Conservation (phyloP, 164 flowering plant species). For the Cinnamomum micranthum region DNA sequence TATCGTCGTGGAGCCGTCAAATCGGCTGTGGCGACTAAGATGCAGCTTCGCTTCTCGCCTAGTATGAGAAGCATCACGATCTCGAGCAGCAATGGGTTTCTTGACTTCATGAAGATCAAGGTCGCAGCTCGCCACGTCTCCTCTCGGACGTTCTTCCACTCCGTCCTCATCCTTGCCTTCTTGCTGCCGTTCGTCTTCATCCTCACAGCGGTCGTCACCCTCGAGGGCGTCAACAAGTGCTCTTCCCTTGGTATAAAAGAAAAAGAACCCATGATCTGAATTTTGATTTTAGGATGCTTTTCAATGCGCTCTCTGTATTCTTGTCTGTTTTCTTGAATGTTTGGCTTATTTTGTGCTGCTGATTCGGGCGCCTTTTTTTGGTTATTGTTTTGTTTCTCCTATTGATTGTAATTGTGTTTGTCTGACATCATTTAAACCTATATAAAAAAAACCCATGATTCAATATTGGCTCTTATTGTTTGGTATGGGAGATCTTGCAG, state of each 20-base stretch:
- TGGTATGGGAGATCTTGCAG: background rate
- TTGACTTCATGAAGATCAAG: constrained; percentile 99
- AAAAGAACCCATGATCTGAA: background rate
- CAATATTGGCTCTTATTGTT: background rate
- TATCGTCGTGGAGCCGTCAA: constrained; percentile 2
- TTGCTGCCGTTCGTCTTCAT: constrained; percentile 94
- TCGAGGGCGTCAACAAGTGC: constrained; percentile 99
- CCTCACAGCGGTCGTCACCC: constrained; percentile 93
- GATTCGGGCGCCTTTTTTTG: background rate
- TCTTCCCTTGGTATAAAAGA: constrained; percentile 71
- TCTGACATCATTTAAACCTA: background rate
- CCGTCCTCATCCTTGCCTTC: constrained; percentile 81
- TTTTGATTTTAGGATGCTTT: too few relatives aligned
- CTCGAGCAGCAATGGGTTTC: constrained; percentile 64
- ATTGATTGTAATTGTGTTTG: background rate
- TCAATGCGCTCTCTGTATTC: background rate
- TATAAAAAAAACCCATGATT: too few relatives aligned
- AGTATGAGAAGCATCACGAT: constrained; percentile 99
- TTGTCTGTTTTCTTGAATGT: background rate
- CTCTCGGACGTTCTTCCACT: constrained; percentile 81
- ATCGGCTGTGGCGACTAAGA: constrained; percentile 47
- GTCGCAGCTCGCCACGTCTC: constrained; percentile 94
- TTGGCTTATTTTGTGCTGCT: background rate
- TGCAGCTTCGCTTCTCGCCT: constrained; percentile 99
- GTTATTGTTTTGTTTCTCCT: too few relatives aligned